Percentiles rank a stretch among this genome's conserved stretches.
These are phyloP conservation scores for Eucommia ulmoides DNA, from an alignment of 257 asterid species.

Conservation along the genomic window DNA sequence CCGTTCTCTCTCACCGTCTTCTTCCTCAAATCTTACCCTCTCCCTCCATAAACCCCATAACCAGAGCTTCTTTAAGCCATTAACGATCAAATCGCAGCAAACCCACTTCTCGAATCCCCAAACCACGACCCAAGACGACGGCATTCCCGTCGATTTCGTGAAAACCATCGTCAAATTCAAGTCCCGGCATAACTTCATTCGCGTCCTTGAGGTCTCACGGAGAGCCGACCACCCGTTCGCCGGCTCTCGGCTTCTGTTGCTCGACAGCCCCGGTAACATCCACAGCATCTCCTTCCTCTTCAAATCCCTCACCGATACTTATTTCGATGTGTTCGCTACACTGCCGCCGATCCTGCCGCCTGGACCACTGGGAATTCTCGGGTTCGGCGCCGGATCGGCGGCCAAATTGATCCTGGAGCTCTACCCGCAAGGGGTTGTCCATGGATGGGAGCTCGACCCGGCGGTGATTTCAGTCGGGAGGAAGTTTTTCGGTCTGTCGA, in stretches of 20 bases:
- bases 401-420: conserved; percentile 49
- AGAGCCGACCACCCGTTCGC: conserved; percentile 80
- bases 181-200: conserved; percentile 67
- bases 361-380: conserved; percentile 75
- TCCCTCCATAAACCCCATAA: too few species aligned
- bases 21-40: conserved; percentile 10
- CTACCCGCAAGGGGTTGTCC: conserved; percentile 39
- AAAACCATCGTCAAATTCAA: conserved; percentile 72
- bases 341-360: conserved; percentile 72
- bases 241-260: conserved; percentile 75
- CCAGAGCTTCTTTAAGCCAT: neutral
- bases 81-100: conserved; percentile 8
- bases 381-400: conserved; percentile 87
- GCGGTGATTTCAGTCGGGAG: conserved; percentile 63
- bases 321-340: conserved; percentile 79
- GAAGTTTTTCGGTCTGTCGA: conserved; percentile 56
- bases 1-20: conserved; percentile 5
- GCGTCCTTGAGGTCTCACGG: conserved; percentile 72
- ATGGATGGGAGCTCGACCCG: conserved; percentile 86
- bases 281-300: conserved; percentile 78
- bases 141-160: conserved; percentile 72
- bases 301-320: conserved; percentile 55
- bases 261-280: conserved; percentile 88
- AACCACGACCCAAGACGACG: conserved; percentile 24
- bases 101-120: conserved; percentile 18